Evolutionary conservation across 306 rosid genomes (phyloP), one percentile per base, ranked within the genome.

Genomic region (Vigna reflexopilosa): DNA sequence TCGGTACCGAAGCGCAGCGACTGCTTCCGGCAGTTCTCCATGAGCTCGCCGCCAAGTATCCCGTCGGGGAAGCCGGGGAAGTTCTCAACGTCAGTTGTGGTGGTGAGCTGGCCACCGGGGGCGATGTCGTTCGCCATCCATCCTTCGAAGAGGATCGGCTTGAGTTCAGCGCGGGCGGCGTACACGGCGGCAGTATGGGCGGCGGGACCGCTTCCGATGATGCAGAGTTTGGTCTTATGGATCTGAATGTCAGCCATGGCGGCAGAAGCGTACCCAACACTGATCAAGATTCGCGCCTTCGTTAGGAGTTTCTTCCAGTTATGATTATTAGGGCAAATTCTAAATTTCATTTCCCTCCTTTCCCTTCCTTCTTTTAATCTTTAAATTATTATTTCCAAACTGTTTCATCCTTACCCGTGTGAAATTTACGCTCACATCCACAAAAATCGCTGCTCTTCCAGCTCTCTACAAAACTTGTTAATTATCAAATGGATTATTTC

Each of bases 101-200:
- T 94, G 30, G 97, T 91, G 84, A 90, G 96, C 86, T 94, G 98
- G 9, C 97, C 94, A 2, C 96, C 98, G 17, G 96, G 91, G 65
- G 92, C 96, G 72, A 94, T 88, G 73, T 80, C 93, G 83, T 91
- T 91, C 51, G 95, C 98, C 97, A 91, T 93, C 92, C 95, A 91
- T 2, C 97, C 97, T 49, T 93, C 97, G 62, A 93, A 93, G 62
- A 93, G 91, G 9, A 91, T 73, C 9, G 98, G 97, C 66, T 89
- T 90, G 13, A 93, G 93, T 90, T 91, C 97, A 0, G 97, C 98
- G 13, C 97, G 88, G 8, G 97, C 91, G 4, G 98, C 91, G 76
- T 93, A 93, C 0, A 91, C 89, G 67, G 98, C 97, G 30, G 96
- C 92, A 0, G 98, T 90, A 80, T 93, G 96, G 34, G 89, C 97